Evolutionary conservation across 257 asterid species (phyloP).

Genomic region (Solanum megistacrolobum): DNA sequence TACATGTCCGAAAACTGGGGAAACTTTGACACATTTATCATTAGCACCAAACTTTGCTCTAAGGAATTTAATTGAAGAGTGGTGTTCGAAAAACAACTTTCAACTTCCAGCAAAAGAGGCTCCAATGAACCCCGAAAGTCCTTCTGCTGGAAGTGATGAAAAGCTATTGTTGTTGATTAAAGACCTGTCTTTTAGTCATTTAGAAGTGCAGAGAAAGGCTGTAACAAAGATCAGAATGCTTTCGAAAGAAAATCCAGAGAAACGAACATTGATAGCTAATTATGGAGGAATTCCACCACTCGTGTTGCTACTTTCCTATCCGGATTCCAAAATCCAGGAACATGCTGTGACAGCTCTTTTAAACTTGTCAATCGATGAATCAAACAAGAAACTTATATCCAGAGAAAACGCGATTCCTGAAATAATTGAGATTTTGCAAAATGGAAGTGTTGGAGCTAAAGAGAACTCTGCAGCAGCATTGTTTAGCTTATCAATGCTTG

Average conservation of each 20-base stretch:
- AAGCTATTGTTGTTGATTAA: conserved; percentile 26
- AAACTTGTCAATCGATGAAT: conserved; percentile 76
- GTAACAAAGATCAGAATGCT: conserved; percentile 57
- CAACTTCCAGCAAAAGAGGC: conserved; percentile 32
- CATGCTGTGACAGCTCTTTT: conserved; percentile 76
- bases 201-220: conserved; percentile 58
- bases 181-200: conserved; percentile 41
- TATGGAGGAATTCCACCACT: conserved; percentile 61
- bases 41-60: conserved; percentile 81
- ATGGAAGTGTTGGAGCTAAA: conserved; percentile 48
- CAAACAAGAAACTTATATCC: conserved; percentile 68
- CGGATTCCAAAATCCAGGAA: conserved; percentile 71
- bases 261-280: conserved; percentile 45
- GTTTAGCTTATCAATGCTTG: conserved; percentile 77
- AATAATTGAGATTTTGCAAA: conserved; percentile 51
- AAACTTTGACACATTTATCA: conserved; percentile 30
- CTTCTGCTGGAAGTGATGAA: conserved; percentile 2
- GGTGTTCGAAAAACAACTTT: conserved; percentile 61
- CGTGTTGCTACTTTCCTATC: conserved; percentile 58
- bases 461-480: conserved; percentile 86
- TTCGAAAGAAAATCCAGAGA: conserved; percentile 66
- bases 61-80: conserved; percentile 50
- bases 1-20: conserved; percentile 85
- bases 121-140: conserved; percentile 1
- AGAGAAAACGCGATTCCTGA: conserved; percentile 47